Percentiles rank a stretch among this genome's conserved stretches.
These are phyloP conservation scores for Endocalyx cinctus DNA, from an alignment of 2,329 filamentous ascomycete species.

Conservation along the genomic window DNA sequence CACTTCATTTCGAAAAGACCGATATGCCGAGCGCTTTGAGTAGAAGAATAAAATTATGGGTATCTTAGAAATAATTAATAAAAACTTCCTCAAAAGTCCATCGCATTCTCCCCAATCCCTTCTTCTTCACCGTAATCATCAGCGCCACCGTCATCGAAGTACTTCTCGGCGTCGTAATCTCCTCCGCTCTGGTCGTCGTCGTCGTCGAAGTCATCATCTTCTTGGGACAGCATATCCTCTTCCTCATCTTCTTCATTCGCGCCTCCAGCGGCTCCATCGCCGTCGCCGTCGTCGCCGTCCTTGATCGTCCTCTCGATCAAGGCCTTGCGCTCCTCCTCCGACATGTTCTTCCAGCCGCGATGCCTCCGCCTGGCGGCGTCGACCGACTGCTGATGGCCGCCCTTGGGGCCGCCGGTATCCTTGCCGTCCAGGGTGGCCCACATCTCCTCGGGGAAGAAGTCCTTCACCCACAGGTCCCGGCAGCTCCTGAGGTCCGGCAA, in stretches of 20 bases:
- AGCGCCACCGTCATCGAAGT: slow-evolving; percentile 55
- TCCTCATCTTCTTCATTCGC: slow-evolving; percentile 18
- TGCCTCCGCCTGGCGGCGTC: too few relatives aligned
- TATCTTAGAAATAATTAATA: too few relatives aligned
- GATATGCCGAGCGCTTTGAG: too few relatives aligned
- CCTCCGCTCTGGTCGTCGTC: slow-evolving; percentile 58
- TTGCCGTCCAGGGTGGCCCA: slow-evolving; percentile 49
- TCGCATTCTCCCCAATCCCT: slow-evolving; percentile 36
- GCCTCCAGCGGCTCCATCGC: slow-evolving; percentile 18
- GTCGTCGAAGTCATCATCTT: slow-evolving; percentile 46
- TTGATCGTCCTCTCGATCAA: slow-evolving; percentile 25
- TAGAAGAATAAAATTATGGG: too few relatives aligned
- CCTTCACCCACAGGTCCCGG: slow-evolving; percentile 42
- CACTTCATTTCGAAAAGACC: too few relatives aligned
- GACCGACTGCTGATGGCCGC: too few relatives aligned
- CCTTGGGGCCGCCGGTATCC: slow-evolving; percentile 27
- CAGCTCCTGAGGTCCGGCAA: slow-evolving; percentile 48
- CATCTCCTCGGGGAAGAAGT: slow-evolving; percentile 54
- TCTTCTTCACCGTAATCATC: slow-evolving; percentile 49
- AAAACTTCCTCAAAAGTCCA: slow-evolving; percentile 21
- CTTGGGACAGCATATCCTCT: slow-evolving; percentile 30
- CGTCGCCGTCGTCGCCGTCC: slow-evolving; percentile 28
- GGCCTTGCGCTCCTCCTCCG: slow-evolving; percentile 29
- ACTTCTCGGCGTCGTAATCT: slow-evolving; percentile 57
- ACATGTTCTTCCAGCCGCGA: slow-evolving; percentile 23